A percentile compares a stretch with the other conserved stretches of the same genome.
Evolutionary conservation across 2,329 filamentous ascomycete species (phyloP).

Genomic region (Fusarium anthophilum): DNA sequence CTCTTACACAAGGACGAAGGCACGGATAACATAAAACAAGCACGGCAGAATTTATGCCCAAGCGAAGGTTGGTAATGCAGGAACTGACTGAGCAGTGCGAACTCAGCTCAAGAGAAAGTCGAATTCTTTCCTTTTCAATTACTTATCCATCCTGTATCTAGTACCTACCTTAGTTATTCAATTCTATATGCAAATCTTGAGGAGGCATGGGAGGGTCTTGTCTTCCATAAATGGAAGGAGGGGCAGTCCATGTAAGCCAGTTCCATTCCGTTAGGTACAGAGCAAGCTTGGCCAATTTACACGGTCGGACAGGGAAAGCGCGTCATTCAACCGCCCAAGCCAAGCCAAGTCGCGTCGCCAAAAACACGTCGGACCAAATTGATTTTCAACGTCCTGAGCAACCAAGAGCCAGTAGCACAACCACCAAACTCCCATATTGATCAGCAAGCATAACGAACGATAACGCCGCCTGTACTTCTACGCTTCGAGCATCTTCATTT

Average conservation of each 20-base stretch:
- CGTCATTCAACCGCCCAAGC: constrained; percentile 28
- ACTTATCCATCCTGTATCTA: background rate
- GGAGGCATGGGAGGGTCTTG: background rate
- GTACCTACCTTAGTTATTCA: background rate
- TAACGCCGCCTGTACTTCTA: background rate
- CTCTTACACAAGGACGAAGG: background rate
- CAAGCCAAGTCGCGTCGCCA: constrained; percentile 39
- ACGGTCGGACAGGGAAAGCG: constrained; percentile 21
- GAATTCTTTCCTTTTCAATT: background rate
- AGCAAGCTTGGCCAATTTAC: constrained; percentile 20
- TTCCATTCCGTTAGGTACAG: background rate
- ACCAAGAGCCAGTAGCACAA: background rate
- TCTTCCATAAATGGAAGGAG: constrained; percentile 26
- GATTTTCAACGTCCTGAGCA: constrained; percentile 31
- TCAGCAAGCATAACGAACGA: constrained; percentile 17
- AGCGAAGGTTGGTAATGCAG: background rate
- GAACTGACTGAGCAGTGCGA: background rate
- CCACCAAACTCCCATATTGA: background rate
- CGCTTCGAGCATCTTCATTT: background rate
- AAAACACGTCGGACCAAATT: constrained; percentile 43
- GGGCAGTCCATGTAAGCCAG: constrained; percentile 10
- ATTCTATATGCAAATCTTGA: background rate
- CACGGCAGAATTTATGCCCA: background rate
- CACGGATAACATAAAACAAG: background rate
- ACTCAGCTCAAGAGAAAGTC: background rate